Percentiles rank a stretch among this genome's conserved stretches.
Conservation (phyloP, 345 rosid species). For the Euphorbia peplus region DNA sequence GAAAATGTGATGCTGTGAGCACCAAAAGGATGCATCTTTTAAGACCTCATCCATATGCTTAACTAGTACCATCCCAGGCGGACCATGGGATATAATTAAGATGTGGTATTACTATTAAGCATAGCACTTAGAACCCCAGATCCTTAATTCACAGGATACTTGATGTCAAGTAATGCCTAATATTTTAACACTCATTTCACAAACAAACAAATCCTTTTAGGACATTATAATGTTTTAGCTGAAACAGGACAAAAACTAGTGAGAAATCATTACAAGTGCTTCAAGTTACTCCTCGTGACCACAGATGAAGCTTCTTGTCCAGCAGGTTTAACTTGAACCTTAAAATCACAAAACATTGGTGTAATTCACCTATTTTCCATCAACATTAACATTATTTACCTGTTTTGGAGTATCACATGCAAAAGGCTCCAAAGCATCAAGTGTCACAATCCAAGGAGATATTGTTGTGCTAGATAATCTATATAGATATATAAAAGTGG, state of each 20-base stretch:
- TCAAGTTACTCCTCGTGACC: constrained; percentile 84
- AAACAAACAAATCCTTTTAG: neutral
- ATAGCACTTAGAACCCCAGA: neutral
- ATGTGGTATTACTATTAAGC: neutral
- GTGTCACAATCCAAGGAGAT: constrained; percentile 98
- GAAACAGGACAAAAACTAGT: neutral
- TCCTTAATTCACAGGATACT: neutral
- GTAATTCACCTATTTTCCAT: neutral
- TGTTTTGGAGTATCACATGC: constrained; percentile 78
- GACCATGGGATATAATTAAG: neutral
- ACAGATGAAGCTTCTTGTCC: constrained; percentile 64
- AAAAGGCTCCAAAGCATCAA: constrained; percentile 90
- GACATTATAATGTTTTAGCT: neutral
- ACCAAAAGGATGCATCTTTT: neutral
- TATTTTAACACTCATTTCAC: constrained; percentile 1
- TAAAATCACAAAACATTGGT: constrained; percentile 11
- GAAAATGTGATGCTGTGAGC: constrained; percentile 20
- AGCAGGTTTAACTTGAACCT: constrained; percentile 82
- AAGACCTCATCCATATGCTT: neutral
- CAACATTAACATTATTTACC: constrained; percentile 34
- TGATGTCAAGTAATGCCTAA: neutral
- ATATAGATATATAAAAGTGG: no score
- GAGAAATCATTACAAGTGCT: constrained; percentile 60
- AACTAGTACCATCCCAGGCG: neutral
- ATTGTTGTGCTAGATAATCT: no score